These are phyloP conservation scores for Yarrowia porcina DNA, from an alignment of 805 yeast species.

Conservation along the genomic window DNA sequence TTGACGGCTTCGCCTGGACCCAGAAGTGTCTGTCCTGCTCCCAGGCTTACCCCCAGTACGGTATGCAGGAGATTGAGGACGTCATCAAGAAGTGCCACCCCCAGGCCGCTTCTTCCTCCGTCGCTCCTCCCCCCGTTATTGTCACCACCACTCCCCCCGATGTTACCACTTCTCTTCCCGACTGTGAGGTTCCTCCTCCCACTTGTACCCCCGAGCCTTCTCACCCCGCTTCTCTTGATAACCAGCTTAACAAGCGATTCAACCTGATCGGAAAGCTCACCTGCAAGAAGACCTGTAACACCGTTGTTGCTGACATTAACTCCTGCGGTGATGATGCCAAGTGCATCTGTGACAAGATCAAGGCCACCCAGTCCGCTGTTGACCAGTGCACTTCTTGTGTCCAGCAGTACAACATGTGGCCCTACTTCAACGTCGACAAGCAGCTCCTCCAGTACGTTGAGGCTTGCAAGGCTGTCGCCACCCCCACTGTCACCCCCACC, in stretches of 20 bases:
- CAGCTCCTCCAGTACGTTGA: conserved; percentile 23
- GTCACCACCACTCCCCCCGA: conserved; percentile 18
- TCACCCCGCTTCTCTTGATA: conserved; percentile 15
- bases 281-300: conserved; percentile 20
- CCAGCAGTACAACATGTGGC: conserved; percentile 23
- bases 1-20: conserved; percentile 20
- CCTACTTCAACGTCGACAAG: conserved; percentile 14
- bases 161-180: conserved; percentile 1
- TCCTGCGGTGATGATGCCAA: conserved; percentile 2
- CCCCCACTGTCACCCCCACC: conserved; percentile 79
- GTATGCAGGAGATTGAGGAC: conserved; percentile 18
- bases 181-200: conserved; percentile 22
- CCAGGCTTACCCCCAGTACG: conserved; percentile 19
- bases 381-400: conserved; percentile 18
- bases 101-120: conserved; percentile 8
- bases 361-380: neutral
- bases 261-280: conserved; percentile 21
- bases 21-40: conserved; percentile 18
- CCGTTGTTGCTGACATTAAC: conserved; percentile 4
- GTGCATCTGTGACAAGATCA: conserved; percentile 15
- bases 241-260: conserved; percentile 19
- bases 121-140: neutral
- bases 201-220: conserved; percentile 19
- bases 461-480: conserved; percentile 39
- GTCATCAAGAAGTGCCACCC: conserved; percentile 21